Conservation (phyloP, 2,329 filamentous ascomycete genomes). For the Botrytis byssoidea region DNA sequence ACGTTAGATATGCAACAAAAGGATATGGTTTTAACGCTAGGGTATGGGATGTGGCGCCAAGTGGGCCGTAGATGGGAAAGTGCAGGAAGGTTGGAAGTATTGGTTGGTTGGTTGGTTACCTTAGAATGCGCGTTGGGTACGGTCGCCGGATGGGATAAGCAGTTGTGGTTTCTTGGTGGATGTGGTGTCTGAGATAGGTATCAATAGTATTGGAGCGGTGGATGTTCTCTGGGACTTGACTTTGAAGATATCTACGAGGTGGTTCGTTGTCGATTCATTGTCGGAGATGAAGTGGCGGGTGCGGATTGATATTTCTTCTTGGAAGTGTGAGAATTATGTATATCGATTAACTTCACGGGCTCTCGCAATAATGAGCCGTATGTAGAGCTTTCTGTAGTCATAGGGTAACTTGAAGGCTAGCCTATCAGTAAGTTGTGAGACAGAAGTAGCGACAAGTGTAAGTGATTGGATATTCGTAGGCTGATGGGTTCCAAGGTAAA, state of each 20-base stretch:
- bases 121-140: background rate
- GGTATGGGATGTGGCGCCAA: background rate
- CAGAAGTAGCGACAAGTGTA: background rate
- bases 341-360: background rate
- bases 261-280: background rate
- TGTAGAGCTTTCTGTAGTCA: fast-evolving
- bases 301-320: background rate
- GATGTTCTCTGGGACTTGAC: fast-evolving
- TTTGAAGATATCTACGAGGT: background rate
- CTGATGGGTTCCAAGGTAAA: background rate
- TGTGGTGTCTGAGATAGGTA: background rate
- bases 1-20: background rate
- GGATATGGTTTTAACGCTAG: background rate
- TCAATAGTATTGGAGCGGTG: too few species aligned
- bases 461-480: background rate
- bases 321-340: background rate
- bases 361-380: background rate
- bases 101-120: fast-evolving
- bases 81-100: background rate
- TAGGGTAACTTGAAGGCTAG: background rate
- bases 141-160: background rate
- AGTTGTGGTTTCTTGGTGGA: background rate
- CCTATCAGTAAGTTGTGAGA: background rate
- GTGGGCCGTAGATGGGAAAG: background rate
- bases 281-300: background rate